Evolutionary conservation across 345 rosid species (phyloP).

Genomic region (Turnera subulata): DNA sequence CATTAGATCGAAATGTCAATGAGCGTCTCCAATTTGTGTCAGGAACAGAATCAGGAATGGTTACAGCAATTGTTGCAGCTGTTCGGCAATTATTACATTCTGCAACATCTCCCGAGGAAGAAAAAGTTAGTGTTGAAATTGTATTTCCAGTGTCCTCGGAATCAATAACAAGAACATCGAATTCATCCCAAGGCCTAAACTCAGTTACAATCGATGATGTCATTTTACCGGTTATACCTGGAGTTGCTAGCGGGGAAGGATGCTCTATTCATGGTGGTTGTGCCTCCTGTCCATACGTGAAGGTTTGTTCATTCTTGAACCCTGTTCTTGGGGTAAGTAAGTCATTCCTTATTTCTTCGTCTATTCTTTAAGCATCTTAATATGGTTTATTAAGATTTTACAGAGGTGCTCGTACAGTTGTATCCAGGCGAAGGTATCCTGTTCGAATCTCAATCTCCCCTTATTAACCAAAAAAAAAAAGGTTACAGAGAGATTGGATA

Average conservation of each 20-base stretch:
- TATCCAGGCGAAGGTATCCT: too few species aligned
- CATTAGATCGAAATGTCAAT: conserved; percentile 63
- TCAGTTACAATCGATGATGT: conserved; percentile 44
- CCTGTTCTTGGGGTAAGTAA: too few species aligned
- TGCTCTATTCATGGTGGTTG: conserved; percentile 94
- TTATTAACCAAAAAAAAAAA: too few species aligned
- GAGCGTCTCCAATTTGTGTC: conserved; percentile 87
- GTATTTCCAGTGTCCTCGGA: conserved; percentile 94
- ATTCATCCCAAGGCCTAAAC: conserved; percentile 33
- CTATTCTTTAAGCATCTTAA: too few species aligned
- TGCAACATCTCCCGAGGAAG: conserved; percentile 30
- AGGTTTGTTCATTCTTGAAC: conserved; percentile 42
- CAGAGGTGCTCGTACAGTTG: too few species aligned
- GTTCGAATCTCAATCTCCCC: too few species aligned
- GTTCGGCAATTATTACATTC: conserved; percentile 55
- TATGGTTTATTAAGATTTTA: too few species aligned
- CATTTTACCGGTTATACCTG: conserved; percentile 72
- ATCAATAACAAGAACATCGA: conserved; percentile 61
- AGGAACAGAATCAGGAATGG: conserved; percentile 98
- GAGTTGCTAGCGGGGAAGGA: conserved; percentile 93
- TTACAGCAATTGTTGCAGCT: conserved; percentile 84
- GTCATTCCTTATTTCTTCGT: too few species aligned
- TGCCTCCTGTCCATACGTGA: conserved; percentile 98
- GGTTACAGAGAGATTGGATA: background rate
- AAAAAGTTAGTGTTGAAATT: conserved; percentile 74